Conservation (phyloP, 2,329 filamentous ascomycete genomes). For the Colletotrichum sp. region DNA sequence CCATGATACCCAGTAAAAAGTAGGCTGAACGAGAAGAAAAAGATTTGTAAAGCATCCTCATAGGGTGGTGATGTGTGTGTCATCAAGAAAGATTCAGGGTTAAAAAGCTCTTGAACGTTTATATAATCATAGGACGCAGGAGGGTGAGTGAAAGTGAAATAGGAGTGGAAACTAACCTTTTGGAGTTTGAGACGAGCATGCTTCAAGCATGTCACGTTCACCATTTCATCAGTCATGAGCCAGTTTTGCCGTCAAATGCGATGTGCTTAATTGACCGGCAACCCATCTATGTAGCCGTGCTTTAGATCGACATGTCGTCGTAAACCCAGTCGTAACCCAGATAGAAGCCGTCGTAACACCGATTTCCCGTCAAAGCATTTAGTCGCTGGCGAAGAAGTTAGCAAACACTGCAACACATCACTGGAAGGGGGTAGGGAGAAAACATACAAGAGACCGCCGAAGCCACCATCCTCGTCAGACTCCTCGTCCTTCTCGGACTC, state of each 20-base stretch:
- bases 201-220: slow-evolving; percentile 30
- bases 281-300: slow-evolving; percentile 52
- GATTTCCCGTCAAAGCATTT: slow-evolving; percentile 51
- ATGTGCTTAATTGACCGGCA: slow-evolving; percentile 44
- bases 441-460: slow-evolving; percentile 80
- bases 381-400: slow-evolving; percentile 54
- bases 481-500: slow-evolving; percentile 74
- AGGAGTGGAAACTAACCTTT: slow-evolving; percentile 49
- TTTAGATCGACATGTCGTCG: slow-evolving; percentile 43
- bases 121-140: slow-evolving; percentile 59
- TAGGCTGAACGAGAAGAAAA: slow-evolving; percentile 25
- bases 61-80: slow-evolving; percentile 61
- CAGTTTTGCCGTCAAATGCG: slow-evolving; percentile 29
- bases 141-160: background rate
- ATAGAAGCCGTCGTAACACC: slow-evolving; percentile 42
- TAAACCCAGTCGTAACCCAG: slow-evolving; percentile 49
- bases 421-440: background rate
- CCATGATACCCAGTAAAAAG: slow-evolving; percentile 36
- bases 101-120: slow-evolving; percentile 70
- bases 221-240: background rate
- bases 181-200: background rate
- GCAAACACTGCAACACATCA: slow-evolving; percentile 21
- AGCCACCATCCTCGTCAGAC: slow-evolving; percentile 70
- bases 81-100: slow-evolving; percentile 67
- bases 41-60: slow-evolving; percentile 48